Conservation (phyloP, 75 land plant genomes). For the Larix kaempferi region DNA sequence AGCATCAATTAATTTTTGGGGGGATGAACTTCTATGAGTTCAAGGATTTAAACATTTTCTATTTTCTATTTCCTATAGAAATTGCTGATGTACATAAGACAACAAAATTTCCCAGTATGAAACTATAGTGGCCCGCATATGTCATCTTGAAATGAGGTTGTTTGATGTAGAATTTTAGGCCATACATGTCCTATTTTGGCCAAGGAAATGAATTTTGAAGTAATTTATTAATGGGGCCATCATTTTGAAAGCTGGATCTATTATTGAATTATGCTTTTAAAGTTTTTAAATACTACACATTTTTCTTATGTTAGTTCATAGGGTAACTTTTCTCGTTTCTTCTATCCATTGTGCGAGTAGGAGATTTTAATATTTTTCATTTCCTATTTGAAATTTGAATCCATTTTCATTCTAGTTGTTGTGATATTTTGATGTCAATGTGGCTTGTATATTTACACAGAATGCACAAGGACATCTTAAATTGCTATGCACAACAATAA, state of each 20-base stretch:
- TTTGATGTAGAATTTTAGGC: too few relatives aligned
- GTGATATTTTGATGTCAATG: neutral
- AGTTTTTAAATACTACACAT: neutral
- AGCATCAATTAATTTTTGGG: too few relatives aligned
- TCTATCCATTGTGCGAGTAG: neutral
- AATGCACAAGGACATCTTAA: neutral
- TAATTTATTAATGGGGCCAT: neutral
- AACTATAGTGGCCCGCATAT: neutral
- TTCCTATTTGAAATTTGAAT: neutral
- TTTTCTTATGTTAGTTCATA: neutral
- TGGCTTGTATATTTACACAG: neutral
- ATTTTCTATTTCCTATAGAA: neutral
- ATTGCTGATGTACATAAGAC: neutral
- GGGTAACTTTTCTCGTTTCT: neutral
- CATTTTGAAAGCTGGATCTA: neutral
- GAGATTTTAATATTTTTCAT: neutral
- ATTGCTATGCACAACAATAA: neutral
- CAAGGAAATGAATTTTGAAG: neutral
- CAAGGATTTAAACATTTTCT: neutral
- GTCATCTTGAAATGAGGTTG: neutral
- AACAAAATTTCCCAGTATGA: neutral
- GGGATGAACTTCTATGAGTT: conserved; percentile 17
- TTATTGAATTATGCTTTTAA: neutral
- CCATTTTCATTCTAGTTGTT: neutral
- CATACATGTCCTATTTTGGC: neutral